Evolutionary conservation across 495 filamentous ascomycete species (phyloP).

Genomic region (Neurospora tetraspora): DNA sequence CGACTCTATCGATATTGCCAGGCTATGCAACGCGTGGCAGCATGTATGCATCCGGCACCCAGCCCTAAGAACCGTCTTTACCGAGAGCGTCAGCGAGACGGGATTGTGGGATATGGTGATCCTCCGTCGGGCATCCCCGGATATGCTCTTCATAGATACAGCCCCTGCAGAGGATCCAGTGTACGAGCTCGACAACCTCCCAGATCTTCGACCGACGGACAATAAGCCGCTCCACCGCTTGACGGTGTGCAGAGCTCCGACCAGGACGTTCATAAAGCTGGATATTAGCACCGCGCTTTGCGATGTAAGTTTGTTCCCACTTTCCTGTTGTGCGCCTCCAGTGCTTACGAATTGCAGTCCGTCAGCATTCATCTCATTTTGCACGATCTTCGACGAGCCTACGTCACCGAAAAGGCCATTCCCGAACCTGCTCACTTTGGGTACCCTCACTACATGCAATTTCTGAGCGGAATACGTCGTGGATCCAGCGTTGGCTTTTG

Average conservation of each 20-base stretch:
- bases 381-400: conserved; percentile 29
- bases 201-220: conserved; percentile 23
- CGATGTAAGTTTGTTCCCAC: conserved; percentile 15
- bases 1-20: conserved; percentile 26
- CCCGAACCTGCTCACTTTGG: conserved; percentile 21
- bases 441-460: conserved; percentile 30
- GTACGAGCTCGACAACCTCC: conserved; percentile 30
- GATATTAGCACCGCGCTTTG: conserved; percentile 37
- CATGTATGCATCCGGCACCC: conserved; percentile 28
- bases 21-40: conserved; percentile 37
- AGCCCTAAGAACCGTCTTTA: conserved; percentile 35
- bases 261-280: conserved; percentile 35
- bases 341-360: conserved; percentile 13
- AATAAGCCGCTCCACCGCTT: conserved; percentile 34
- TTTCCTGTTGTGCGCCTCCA: too few relatives aligned
- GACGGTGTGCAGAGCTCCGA: conserved; percentile 32
- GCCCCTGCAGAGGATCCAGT: conserved; percentile 31
- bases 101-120: conserved; percentile 34
- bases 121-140: conserved; percentile 30
- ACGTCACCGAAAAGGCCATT: conserved; percentile 24
- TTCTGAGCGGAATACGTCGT: conserved; percentile 22
- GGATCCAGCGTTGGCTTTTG: conserved; percentile 29
- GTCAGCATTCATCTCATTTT: conserved; percentile 34
- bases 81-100: conserved; percentile 29
- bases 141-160: conserved; percentile 39